Percentiles rank a stretch among this genome's conserved stretches.
Evolutionary conservation across 2,329 filamentous ascomycete genomes (phyloP).

Genomic region (Aspergillus sp.): DNA sequence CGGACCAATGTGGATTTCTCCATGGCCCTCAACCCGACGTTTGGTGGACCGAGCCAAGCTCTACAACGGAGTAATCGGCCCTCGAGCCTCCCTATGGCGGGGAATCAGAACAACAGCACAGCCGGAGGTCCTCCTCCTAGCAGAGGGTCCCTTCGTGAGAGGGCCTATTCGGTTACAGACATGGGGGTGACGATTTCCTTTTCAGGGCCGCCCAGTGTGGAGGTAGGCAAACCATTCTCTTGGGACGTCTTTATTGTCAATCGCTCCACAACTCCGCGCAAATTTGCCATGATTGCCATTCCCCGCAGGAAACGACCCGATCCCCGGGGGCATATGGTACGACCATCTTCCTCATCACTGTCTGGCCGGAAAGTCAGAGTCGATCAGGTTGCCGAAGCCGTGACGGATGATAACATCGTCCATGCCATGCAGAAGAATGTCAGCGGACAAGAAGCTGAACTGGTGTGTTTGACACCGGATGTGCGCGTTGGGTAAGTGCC

Average conservation of each 20-base stretch:
- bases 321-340: constrained; percentile 40
- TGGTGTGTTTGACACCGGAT: constrained; percentile 58
- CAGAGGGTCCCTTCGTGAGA: constrained; percentile 34
- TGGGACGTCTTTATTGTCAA: constrained; percentile 61
- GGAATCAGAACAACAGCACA: constrained; percentile 17
- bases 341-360: constrained; percentile 46
- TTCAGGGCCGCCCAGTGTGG: constrained; percentile 48
- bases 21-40: constrained; percentile 45
- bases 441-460: constrained; percentile 48
- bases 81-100: constrained; percentile 38
- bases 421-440: constrained; percentile 54
- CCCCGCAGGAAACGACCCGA: constrained; percentile 47
- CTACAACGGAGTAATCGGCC: constrained; percentile 46
- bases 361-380: constrained; percentile 27
- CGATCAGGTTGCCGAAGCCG: constrained; percentile 47
- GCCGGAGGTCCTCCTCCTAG: constrained; percentile 20
- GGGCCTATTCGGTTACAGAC: constrained; percentile 38
- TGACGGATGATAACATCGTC: constrained; percentile 56
- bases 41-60: constrained; percentile 44
- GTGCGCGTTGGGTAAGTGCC: constrained; percentile 53
- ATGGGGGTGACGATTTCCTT: constrained; percentile 56
- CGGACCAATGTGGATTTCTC: constrained; percentile 50
- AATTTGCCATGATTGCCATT: constrained; percentile 54
- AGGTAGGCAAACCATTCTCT: constrained; percentile 52
- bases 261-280: constrained; percentile 51